Evolutionary conservation across 2,329 filamentous ascomycete species (phyloP), one percentile per base, ranked within the genome.

Genomic region (Trichoderma asperellum): DNA sequence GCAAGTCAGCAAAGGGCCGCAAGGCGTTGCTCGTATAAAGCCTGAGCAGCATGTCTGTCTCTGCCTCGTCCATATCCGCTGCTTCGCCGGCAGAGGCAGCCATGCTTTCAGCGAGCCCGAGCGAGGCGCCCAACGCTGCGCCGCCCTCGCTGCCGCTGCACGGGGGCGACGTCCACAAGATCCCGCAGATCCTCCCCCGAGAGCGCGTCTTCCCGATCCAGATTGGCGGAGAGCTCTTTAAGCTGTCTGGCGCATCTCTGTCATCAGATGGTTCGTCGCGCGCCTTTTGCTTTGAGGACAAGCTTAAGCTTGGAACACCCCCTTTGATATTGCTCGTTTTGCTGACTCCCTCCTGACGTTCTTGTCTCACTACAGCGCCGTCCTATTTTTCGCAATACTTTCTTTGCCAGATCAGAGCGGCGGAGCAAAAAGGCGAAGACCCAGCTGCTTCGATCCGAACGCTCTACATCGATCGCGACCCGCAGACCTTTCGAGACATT

Each of bases 351-450:
- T 43, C 7, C 2, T 40, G 21, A 12, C n/a, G 4, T 1, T 37
- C 53, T n/a, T 40, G 40, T 10, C 1, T 14, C 47, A 34, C 61
- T 61, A 37, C 62, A 97, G 95, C 94, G 76, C 95, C 95, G 70
- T 97, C 94, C 61, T 97, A 97, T 80, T 97, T 98, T 81, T 97
- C 95, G 24, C 91, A 93, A 74, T 97, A 96, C 83, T 98, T 98
- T 80, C 86, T 90, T 74, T 92, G 92, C 75, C 94, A 97, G 81
- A 81, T 97, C 52, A 86, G 87, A 69, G 82, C 84, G 73, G 90
- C 87, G 60, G 86, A 89, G 70, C 84, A 87, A 58, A 85, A 86
- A 68, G 87, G 87, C 70, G 85, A 88, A 67, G 85, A 87, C 68
- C 69, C 81, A 5, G 78, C 76, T 49, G 73, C 76, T 5, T 79